Conservation (phyloP, 1,284 basidiomycete genomes). For the Ustilago vetiveriae region DNA sequence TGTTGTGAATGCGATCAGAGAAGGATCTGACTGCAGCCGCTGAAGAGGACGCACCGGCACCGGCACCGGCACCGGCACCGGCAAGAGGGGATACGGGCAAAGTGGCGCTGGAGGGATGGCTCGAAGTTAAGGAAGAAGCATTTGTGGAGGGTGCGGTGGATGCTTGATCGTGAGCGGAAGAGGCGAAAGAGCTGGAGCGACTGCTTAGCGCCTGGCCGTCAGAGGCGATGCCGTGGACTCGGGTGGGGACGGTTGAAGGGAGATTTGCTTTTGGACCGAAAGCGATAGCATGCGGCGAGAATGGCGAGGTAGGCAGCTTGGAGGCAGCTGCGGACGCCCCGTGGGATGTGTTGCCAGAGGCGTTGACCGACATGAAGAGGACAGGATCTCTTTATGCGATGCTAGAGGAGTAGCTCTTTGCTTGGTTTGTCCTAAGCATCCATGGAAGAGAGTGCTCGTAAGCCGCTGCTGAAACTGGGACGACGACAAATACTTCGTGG, state of each 20-base stretch:
- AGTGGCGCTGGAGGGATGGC: background rate
- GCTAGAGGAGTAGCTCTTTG: too few relatives aligned
- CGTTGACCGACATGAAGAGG: conserved; percentile 22
- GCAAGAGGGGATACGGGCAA: conserved; percentile 1
- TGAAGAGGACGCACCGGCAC: background rate
- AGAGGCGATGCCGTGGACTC: too few relatives aligned
- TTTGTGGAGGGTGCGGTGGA: conserved; percentile 7
- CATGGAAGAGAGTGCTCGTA: too few relatives aligned
- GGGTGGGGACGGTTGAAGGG: conserved; percentile 3
- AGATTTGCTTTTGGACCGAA: conserved; percentile 11
- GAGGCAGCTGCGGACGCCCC: conserved; percentile 8
- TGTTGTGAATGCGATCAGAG: conserved; percentile 16
- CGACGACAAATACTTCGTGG: too few relatives aligned
- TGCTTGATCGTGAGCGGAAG: conserved; percentile 17
- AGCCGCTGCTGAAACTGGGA: too few relatives aligned
- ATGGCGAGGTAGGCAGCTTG: conserved; percentile 15
- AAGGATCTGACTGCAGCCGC: conserved; percentile 10
- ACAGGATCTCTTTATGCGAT: too few relatives aligned
- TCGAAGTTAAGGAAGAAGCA: background rate
- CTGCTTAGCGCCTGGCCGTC: conserved; percentile 23
- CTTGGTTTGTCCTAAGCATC: too few relatives aligned
- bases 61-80: background rate
- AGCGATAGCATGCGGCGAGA: conserved; percentile 25
- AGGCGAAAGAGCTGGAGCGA: conserved; percentile 34
- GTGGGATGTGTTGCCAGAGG: conserved; percentile 12